Conservation (phyloP, 1,284 basidiomycete genomes). For the Marasmius fiardii region DNA sequence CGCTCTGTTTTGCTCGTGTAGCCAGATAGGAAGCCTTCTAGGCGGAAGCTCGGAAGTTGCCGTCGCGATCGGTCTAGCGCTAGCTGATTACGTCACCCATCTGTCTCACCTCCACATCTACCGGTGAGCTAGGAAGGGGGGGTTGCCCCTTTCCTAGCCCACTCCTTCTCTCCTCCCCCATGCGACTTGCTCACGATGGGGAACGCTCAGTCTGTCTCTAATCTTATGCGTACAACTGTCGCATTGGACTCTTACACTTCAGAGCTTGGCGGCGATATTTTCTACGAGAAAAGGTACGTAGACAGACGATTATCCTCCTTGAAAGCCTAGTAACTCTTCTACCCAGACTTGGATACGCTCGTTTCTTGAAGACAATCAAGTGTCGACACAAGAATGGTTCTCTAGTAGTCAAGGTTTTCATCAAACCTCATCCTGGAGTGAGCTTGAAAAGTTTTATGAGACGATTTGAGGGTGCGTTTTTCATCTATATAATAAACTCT, state of each 20-base stretch:
- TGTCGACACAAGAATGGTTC: slow-evolving; percentile 60
- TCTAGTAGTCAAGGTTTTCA: slow-evolving; percentile 70
- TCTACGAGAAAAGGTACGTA: slow-evolving; percentile 86
- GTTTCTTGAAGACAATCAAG: slow-evolving; percentile 92
- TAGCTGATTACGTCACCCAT: too few species aligned
- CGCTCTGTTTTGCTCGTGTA: too few species aligned
- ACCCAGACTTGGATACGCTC: slow-evolving; percentile 81
- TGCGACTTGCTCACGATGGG: slow-evolving; percentile 46
- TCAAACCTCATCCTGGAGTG: slow-evolving; percentile 76
- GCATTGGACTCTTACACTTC: slow-evolving; percentile 87
- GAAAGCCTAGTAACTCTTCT: neutral
- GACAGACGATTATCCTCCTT: neutral
- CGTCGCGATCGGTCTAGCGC: too few species aligned
- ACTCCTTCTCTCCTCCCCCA: too few species aligned
- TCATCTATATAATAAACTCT: slow-evolving; percentile 1
- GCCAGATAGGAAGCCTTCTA: too few species aligned
- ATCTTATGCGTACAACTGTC: slow-evolving; percentile 65
- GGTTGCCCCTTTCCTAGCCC: too few species aligned
- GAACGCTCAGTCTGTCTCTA: slow-evolving; percentile 63
- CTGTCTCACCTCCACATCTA: too few species aligned
- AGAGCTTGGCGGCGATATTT: slow-evolving; percentile 81
- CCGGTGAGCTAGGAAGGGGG: too few species aligned
- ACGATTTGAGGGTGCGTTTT: slow-evolving; percentile 56
- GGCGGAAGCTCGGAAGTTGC: too few species aligned
- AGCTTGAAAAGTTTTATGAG: slow-evolving; percentile 66